These are phyloP conservation scores for Pseudogymnoascus destructans DNA, from an alignment of 2,329 filamentous ascomycete genomes.

Conservation along the genomic window DNA sequence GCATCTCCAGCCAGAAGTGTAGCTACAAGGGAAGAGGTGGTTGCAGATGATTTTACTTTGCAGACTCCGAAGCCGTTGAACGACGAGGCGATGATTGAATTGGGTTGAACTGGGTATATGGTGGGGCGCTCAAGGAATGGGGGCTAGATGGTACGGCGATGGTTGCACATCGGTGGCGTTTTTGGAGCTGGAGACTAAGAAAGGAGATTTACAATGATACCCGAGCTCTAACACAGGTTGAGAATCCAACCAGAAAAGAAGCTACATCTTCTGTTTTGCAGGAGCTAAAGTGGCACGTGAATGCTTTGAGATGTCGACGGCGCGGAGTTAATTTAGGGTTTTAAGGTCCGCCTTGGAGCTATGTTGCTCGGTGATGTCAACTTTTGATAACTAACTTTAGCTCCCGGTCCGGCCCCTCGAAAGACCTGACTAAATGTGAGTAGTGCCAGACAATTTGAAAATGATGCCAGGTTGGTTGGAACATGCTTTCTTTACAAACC, in stretches of 20 bases:
- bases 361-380: not conserved
- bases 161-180: not conserved
- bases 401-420: not conserved
- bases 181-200: conserved; percentile 4
- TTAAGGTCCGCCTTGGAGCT: not conserved
- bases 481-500: not conserved
- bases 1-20: not conserved
- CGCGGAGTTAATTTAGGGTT: conserved; percentile 1
- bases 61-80: conserved; percentile 6
- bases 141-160: not conserved
- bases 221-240: conserved; percentile 1
- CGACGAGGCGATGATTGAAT: not conserved
- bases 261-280: not conserved
- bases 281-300: not conserved
- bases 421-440: not conserved
- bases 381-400: not conserved
- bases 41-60: not conserved
- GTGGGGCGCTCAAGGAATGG: not conserved
- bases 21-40: not conserved
- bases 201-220: conserved; percentile 4
- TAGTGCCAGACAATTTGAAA: not conserved
- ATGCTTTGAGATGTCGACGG: not conserved
- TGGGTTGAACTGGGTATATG: conserved; percentile 1
- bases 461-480: not conserved
- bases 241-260: conserved; percentile 1